phyloP scores from a whole-genome alignment of 345 rosid genomes.

The Moringa oleifera region DNA sequence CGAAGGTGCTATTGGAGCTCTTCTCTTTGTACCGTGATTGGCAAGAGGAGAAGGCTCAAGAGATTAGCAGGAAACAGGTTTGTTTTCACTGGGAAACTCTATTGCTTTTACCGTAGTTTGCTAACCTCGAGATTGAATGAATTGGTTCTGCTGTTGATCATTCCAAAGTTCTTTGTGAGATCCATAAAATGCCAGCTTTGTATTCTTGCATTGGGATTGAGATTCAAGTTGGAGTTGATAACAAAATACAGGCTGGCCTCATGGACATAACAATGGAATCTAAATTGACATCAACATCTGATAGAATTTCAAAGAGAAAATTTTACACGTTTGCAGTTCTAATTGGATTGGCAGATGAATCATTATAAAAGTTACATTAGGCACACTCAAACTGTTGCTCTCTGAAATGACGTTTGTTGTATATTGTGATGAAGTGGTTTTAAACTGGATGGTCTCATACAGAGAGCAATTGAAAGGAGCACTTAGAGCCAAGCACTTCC shows the following conservation, averaged over 20 bases:
- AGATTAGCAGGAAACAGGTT: conserved; percentile 78
- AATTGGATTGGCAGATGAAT: background rate
- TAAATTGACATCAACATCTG: background rate
- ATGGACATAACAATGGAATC: background rate
- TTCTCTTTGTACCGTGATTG: conserved; percentile 76
- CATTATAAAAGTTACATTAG: background rate
- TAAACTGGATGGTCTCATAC: background rate
- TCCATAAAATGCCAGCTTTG: background rate
- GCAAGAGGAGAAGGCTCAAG: conserved; percentile 59
- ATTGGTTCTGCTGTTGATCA: conserved; percentile 4
- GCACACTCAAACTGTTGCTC: background rate
- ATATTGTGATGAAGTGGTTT: background rate
- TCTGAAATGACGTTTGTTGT: background rate
- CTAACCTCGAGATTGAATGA: background rate
- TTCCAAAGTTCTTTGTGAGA: background rate
- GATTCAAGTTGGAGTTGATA: conserved; percentile 11
- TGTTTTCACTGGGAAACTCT: background rate
- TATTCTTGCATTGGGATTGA: conserved; percentile 4
- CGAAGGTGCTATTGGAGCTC: conserved; percentile 75
- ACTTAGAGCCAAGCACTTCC: too few species aligned
- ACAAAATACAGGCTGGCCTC: conserved; percentile 4
- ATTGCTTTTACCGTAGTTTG: background rate
- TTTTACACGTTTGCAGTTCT: too few species aligned
- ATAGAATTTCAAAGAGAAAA: background rate
- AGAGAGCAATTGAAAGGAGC: background rate